phyloP scores from a whole-genome alignment of 306 rosid genomes.

The Prunus campanulata region DNA sequence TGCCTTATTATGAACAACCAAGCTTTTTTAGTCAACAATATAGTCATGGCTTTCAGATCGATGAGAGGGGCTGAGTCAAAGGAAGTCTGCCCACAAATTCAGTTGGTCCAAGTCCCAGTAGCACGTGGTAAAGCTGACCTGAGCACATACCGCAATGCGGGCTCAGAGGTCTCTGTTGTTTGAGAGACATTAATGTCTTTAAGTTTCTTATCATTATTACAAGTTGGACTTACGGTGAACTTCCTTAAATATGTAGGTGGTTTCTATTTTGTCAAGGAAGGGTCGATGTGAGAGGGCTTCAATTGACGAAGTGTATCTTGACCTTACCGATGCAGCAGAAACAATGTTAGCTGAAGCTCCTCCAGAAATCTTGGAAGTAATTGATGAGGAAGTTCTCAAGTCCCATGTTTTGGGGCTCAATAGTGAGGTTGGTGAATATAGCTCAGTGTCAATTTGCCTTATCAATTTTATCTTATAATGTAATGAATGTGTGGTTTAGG shows the following conservation, averaged over 20 bases:
- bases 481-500: neutral
- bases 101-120: slow-evolving; percentile 81
- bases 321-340: slow-evolving; percentile 83
- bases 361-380: slow-evolving; percentile 51
- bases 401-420: slow-evolving; percentile 83
- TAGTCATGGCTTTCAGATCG: slow-evolving; percentile 48
- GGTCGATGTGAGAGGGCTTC: slow-evolving; percentile 98
- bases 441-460: neutral
- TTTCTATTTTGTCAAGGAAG: slow-evolving; percentile 68
- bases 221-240: slow-evolving; percentile 1
- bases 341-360: slow-evolving; percentile 68
- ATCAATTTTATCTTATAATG: no score
- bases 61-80: slow-evolving; percentile 97
- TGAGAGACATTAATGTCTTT: slow-evolving; percentile 1
- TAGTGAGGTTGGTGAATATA: slow-evolving; percentile 45
- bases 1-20: neutral
- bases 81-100: slow-evolving; percentile 75
- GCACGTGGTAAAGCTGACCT: slow-evolving; percentile 97
- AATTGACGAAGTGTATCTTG: slow-evolving; percentile 94
- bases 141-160: slow-evolving; percentile 70
- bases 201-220: neutral
- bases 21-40: neutral
- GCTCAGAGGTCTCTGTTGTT: slow-evolving; percentile 65
- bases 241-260: slow-evolving; percentile 53
- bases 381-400: slow-evolving; percentile 67